Evolutionary conservation across 148 eudicot species (phyloP).

Genomic region (Fagopyrum tataricum): DNA sequence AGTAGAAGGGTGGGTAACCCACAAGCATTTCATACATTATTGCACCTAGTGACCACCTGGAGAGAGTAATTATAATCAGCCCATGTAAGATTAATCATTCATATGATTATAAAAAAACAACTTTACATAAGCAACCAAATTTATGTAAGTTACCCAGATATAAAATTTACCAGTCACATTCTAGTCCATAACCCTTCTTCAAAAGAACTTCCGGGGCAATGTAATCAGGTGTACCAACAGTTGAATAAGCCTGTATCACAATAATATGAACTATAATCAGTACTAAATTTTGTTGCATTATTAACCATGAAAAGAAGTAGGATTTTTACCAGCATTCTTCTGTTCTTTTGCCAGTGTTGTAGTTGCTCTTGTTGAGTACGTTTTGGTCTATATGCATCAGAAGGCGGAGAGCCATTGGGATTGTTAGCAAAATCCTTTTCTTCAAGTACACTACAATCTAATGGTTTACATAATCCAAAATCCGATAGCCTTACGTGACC

Average conservation of each 20-base stretch:
- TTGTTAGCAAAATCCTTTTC: slow-evolving; percentile 20
- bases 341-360: slow-evolving; percentile 34
- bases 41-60: slow-evolving; percentile 39
- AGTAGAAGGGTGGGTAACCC: slow-evolving; percentile 38
- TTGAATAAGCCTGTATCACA: slow-evolving; percentile 8
- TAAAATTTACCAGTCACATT: slow-evolving; percentile 14
- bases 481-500: slow-evolving; percentile 36
- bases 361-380: slow-evolving; percentile 32
- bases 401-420: slow-evolving; percentile 3
- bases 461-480: slow-evolving; percentile 37
- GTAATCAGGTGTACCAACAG: slow-evolving; percentile 16
- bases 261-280: neutral
- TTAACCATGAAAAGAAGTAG: neutral
- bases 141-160: neutral
- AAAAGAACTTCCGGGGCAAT: slow-evolving; percentile 13
- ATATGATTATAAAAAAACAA: neutral
- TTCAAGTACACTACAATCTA: slow-evolving; percentile 25
- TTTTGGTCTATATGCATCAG: slow-evolving; percentile 14
- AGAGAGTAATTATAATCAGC: neutral
- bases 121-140: neutral
- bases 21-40: slow-evolving; percentile 40
- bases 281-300: neutral
- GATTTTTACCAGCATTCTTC: slow-evolving; percentile 27
- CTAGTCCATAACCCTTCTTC: slow-evolving; percentile 14
- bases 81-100: neutral